Evolutionary conservation across 495 filamentous ascomycete genomes (phyloP).

Genomic region (Aspergillus panamensis): DNA sequence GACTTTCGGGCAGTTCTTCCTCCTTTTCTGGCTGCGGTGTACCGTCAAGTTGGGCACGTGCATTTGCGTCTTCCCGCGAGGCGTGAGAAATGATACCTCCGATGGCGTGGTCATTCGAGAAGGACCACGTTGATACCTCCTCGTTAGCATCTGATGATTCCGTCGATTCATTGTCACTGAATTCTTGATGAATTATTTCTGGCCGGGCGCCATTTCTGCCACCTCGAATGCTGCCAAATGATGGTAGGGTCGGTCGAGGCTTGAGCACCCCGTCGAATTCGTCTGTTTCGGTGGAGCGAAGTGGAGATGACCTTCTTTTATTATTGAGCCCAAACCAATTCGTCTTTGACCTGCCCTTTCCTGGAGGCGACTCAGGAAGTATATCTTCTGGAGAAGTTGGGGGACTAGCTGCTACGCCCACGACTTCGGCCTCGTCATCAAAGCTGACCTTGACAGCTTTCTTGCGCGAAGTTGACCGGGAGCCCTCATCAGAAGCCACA

Average conservation of each 20-base stretch:
- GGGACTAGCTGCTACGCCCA: constrained; percentile 56
- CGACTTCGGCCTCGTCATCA: constrained; percentile 65
- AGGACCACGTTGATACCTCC: constrained; percentile 22
- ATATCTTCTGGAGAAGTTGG: constrained; percentile 50
- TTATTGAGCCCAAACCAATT: constrained; percentile 56
- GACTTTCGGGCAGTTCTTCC: background rate
- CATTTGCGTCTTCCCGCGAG: constrained; percentile 3
- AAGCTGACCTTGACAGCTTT: constrained; percentile 81
- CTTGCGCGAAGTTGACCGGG: constrained; percentile 50
- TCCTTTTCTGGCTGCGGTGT: background rate
- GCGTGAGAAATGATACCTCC: constrained; percentile 51
- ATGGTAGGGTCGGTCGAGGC: constrained; percentile 72
- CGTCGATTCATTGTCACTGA: constrained; percentile 40
- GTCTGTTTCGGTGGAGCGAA: constrained; percentile 39
- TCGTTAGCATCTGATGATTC: constrained; percentile 33
- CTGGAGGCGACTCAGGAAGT: constrained; percentile 44
- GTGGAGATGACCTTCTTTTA: constrained; percentile 39
- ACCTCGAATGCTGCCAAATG: constrained; percentile 74
- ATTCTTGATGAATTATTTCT: constrained; percentile 22
- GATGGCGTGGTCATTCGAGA: constrained; percentile 64
- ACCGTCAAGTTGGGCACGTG: background rate
- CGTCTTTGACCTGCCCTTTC: constrained; percentile 41
- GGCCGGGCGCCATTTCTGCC: constrained; percentile 30
- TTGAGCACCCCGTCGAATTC: constrained; percentile 65
- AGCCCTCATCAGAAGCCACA: constrained; percentile 56